Evolutionary conservation across 2,329 filamentous ascomycete species (phyloP).

Genomic region (Torrubiella hemipterigena): DNA sequence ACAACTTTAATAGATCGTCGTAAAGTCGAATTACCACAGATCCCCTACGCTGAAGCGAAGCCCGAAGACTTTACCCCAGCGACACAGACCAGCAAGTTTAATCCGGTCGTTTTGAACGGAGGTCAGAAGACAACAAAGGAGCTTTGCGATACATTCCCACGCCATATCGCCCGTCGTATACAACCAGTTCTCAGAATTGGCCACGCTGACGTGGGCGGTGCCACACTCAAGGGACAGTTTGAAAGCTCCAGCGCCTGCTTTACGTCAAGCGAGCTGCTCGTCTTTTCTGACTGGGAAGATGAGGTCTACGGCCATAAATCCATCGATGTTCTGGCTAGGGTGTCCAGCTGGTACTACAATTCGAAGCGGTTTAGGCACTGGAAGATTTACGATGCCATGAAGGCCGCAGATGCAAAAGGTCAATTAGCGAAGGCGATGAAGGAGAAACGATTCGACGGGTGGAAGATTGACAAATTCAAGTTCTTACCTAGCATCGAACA

Average conservation of each 20-base stretch:
- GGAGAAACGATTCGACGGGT: slow-evolving; percentile 26
- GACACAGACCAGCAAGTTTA: slow-evolving; percentile 15
- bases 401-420: too few species aligned
- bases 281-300: slow-evolving; percentile 40
- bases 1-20: too few species aligned
- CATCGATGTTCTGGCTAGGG: slow-evolving; percentile 31
- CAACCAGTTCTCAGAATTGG: slow-evolving; percentile 34
- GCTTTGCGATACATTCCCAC: slow-evolving; percentile 16
- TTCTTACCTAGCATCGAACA: slow-evolving; percentile 42
- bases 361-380: slow-evolving; percentile 18
- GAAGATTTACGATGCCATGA: too few species aligned
- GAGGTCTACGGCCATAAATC: slow-evolving; percentile 27
- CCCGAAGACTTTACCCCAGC: slow-evolving; percentile 10
- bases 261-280: slow-evolving; percentile 21
- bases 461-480: slow-evolving; percentile 45
- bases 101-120: slow-evolving; percentile 11
- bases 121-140: slow-evolving; percentile 9
- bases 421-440: too few species aligned
- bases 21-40: too few species aligned
- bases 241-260: slow-evolving; percentile 7
- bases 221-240: slow-evolving; percentile 18
- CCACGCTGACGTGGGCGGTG: slow-evolving; percentile 26
- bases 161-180: slow-evolving; percentile 12
- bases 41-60: slow-evolving; percentile 1
- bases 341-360: slow-evolving; percentile 27